Percentiles rank a stretch among this genome's conserved stretches.
Conservation (phyloP, 2,329 filamentous ascomycete genomes). For the Trichoderma hamatum region DNA sequence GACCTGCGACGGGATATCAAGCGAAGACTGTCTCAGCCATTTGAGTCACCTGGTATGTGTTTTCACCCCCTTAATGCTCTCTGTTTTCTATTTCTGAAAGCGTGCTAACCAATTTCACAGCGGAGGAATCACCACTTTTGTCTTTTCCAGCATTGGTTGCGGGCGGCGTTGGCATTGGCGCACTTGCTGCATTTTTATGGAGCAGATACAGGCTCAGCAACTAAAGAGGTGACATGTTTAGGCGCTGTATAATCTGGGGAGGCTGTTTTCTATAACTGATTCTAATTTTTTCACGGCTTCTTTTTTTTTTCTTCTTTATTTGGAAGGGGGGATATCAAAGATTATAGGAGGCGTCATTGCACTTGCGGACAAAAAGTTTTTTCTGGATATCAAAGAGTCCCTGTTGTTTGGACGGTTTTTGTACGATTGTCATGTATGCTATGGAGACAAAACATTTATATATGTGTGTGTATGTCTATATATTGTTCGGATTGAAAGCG, state of each 20-base stretch:
- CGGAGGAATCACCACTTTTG: constrained; percentile 38
- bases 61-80: background rate
- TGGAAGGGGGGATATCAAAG: background rate
- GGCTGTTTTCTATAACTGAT: background rate
- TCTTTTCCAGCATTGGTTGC: constrained; percentile 41
- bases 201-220: constrained; percentile 34
- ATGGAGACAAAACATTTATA: background rate
- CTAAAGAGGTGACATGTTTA: background rate
- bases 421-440: constrained; percentile 23
- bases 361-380: constrained; percentile 12
- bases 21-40: constrained; percentile 38
- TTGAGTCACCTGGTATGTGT: constrained; percentile 39
- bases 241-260: background rate
- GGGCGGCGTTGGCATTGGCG: constrained; percentile 43
- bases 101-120: constrained; percentile 28
- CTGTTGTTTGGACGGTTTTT: constrained; percentile 1
- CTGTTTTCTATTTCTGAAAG: background rate
- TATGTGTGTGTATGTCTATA: background rate
- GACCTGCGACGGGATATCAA: constrained; percentile 47
- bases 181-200: constrained; percentile 46
- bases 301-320: background rate
- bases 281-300: background rate
- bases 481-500: background rate
- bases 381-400: constrained; percentile 19
- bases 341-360: constrained; percentile 26